Conservation (phyloP, 2,329 filamentous ascomycete genomes). For the Emmonsiellopsis sp. region DNA sequence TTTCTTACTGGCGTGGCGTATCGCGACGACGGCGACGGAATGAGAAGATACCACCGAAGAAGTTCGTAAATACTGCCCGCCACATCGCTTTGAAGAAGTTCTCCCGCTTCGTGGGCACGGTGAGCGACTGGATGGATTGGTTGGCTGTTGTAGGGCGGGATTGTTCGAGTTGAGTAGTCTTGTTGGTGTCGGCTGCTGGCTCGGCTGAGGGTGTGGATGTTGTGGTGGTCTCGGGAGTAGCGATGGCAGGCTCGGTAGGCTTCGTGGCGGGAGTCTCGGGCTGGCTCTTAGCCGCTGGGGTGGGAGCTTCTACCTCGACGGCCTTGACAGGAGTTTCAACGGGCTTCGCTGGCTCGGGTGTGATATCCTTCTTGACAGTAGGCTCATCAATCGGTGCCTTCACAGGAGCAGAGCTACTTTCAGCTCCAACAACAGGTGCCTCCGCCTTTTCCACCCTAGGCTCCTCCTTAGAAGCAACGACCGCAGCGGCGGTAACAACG, state of each 20-base stretch:
- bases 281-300: not conserved
- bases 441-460: not conserved
- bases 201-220: not conserved
- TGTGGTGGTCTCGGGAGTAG: not conserved
- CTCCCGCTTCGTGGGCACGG: slow-evolving; percentile 22
- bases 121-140: slow-evolving; percentile 31
- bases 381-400: not conserved
- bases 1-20: slow-evolving; percentile 19
- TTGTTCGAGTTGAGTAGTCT: slow-evolving; percentile 12
- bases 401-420: not conserved
- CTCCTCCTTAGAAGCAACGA: not conserved
- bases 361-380: not conserved
- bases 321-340: not conserved
- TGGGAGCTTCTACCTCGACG: not conserved
- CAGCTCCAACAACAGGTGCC: not conserved
- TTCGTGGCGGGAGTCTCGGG: not conserved
- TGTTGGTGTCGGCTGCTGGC: slow-evolving; percentile 3
- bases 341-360: not conserved
- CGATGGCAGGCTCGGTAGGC: slow-evolving; percentile 18
- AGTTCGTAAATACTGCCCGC: slow-evolving; percentile 31
- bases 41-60: slow-evolving; percentile 32
- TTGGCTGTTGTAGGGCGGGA: slow-evolving; percentile 15
- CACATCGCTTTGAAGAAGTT: slow-evolving; percentile 34
- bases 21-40: slow-evolving; percentile 28
- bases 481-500: not conserved